phyloP scores from a whole-genome alignment of 208 protist species.

The Acanthamoeba quina region DNA sequence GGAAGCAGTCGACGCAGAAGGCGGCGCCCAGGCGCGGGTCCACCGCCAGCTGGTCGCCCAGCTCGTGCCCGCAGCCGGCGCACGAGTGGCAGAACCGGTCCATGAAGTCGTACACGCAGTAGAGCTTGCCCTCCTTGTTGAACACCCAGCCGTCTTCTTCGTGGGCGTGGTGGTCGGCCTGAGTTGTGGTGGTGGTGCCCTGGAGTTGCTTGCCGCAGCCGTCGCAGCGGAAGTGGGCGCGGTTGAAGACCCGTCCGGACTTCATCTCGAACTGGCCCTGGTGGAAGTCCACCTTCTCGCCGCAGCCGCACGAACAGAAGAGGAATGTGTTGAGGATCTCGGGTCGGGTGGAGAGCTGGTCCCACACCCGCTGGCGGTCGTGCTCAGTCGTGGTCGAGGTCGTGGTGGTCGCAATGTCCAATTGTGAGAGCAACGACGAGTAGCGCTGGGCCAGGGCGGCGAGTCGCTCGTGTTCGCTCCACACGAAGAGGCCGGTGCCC shows the following conservation, averaged over 20 bases:
- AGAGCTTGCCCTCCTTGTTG: constrained; percentile 49
- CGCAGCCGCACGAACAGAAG: constrained; percentile 58
- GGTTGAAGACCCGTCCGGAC: not conserved
- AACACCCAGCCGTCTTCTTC: constrained; percentile 63
- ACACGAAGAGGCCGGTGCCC: not conserved
- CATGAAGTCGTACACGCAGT: constrained; percentile 69
- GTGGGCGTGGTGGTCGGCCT: not conserved
- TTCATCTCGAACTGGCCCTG: constrained; percentile 45
- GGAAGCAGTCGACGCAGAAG: constrained; percentile 56
- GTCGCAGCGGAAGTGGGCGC: constrained; percentile 25
- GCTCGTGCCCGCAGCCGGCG: not conserved
- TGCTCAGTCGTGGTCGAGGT: not conserved
- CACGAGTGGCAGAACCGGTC: constrained; percentile 42
- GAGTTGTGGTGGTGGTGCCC: not conserved
- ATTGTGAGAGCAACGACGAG: not conserved
- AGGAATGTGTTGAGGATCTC: constrained; percentile 40
- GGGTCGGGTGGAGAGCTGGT: not conserved
- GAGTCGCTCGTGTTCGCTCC: not conserved
- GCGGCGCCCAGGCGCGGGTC: constrained; percentile 27
- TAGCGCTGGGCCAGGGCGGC: not conserved
- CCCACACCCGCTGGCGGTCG: not conserved
- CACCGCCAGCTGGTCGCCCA: constrained; percentile 50
- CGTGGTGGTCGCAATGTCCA: not conserved
- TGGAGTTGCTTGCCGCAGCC: constrained; percentile 13
- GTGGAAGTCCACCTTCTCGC: constrained; percentile 36